Evolutionary conservation across 345 rosid genomes (phyloP), one percentile per base, ranked within the genome.

Genomic region (Alliaria petiolata): DNA sequence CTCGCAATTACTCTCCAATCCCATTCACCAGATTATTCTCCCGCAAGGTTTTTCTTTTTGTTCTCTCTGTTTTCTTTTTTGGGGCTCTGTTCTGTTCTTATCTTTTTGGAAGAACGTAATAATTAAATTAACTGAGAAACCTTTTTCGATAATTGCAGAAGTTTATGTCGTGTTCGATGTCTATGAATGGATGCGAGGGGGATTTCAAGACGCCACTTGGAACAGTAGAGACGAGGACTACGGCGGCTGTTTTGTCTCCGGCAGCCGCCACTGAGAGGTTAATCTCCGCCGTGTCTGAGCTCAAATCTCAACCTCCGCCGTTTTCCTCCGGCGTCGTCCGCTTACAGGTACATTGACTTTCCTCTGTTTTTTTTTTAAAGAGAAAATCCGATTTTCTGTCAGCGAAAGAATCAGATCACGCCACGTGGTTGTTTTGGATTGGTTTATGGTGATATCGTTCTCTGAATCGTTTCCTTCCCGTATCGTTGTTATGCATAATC

Each of bases 171-270:
- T 76, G 79, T 56, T 76, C 83, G 1, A 28, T 86, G 58, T 86
- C 90, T 39, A 90, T 90, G 98, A 89, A 88, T 72, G 98, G 98
- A 11, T 87, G 95, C 79, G 74, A 80, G 4, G 86, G 80, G 13
- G 84, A 84, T 69, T 76, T 83, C 15, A 72, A 40, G 47, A 10
- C 65, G 16, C 87, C 89, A 1, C 40, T 92, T 45, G 91, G 90
- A 12, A 77, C 80, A 16, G 75, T 78, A 0, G 87, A 90, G 56
- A 86, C 84, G 3, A 83, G 80, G 8, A 85, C 87, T 15, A 74
- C 90, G 44, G 42, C 84, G 1, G 25, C 83, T 33, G 95, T 80
- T 57, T 20, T 80, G 3, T 76, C 89, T 42, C 81, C 90, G 6
- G 67, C 78, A 15, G 50, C 53, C 53, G 97, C 97, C 45, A 71